Conservation (phyloP, 2,329 filamentous ascomycete species). For the Ploettnerulaceae sp. region DNA sequence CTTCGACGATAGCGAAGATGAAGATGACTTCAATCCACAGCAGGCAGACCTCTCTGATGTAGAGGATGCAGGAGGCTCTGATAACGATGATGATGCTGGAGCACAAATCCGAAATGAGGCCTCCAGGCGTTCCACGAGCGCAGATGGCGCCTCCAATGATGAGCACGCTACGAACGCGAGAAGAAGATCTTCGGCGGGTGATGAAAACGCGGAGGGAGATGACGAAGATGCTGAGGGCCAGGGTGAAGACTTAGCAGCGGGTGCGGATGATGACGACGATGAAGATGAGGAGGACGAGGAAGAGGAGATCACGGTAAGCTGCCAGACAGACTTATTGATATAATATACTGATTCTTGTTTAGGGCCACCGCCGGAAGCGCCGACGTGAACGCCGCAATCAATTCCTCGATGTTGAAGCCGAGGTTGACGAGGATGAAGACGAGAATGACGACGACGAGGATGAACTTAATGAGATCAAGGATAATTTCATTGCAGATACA, state of each 20-base stretch:
- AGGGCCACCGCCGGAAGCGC: slow-evolving; percentile 75
- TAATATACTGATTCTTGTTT: slow-evolving; percentile 1
- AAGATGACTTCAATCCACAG: slow-evolving; percentile 85
- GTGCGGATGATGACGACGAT: slow-evolving; percentile 36
- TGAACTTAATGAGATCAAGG: slow-evolving; percentile 70
- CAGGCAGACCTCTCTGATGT: slow-evolving; percentile 70
- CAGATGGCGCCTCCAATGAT: slow-evolving; percentile 44
- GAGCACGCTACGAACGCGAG: slow-evolving; percentile 37
- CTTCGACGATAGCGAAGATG: slow-evolving; percentile 60
- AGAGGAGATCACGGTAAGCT: slow-evolving; percentile 51
- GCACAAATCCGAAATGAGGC: slow-evolving; percentile 29
- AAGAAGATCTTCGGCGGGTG: slow-evolving; percentile 27
- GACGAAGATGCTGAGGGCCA: slow-evolving; percentile 43
- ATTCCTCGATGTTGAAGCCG: slow-evolving; percentile 97
- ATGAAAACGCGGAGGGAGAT: slow-evolving; percentile 40
- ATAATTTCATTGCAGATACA: slow-evolving; percentile 81
- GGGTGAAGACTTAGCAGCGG: slow-evolving; percentile 34
- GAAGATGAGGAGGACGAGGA: slow-evolving; percentile 61
- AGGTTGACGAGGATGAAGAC: slow-evolving; percentile 91
- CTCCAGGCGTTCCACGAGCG: slow-evolving; percentile 34
- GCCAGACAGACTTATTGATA: background rate
- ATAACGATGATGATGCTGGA: slow-evolving; percentile 26
- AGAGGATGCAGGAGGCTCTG: slow-evolving; percentile 44
- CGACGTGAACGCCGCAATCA: slow-evolving; percentile 68
- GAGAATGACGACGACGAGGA: slow-evolving; percentile 85